phyloP scores from a whole-genome alignment of 2,329 filamentous ascomycete species.

The Aspergillus sp. region DNA sequence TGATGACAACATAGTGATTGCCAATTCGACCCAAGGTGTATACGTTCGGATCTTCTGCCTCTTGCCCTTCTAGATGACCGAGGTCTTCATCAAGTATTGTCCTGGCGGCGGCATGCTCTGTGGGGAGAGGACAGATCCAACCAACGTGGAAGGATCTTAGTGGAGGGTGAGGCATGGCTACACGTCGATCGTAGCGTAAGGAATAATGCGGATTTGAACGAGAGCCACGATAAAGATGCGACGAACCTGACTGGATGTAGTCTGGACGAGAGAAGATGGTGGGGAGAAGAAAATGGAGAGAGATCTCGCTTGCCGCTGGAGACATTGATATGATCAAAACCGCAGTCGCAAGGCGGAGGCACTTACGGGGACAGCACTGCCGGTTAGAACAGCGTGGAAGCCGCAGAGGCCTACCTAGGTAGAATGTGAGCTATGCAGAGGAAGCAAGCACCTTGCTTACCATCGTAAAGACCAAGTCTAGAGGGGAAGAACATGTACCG shows the following conservation, averaged over 20 bases:
- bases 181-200: not conserved
- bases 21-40: conserved; percentile 20
- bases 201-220: not conserved
- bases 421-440: too few species aligned
- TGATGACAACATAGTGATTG: conserved; percentile 19
- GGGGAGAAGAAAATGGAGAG: too few species aligned
- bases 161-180: conserved; percentile 1
- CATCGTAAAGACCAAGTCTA: not conserved
- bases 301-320: too few species aligned
- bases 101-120: conserved; percentile 15
- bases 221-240: not conserved
- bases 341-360: too few species aligned
- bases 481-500: not conserved
- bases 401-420: not conserved
- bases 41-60: conserved; percentile 15
- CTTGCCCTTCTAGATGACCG: conserved; percentile 13
- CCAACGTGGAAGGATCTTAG: conserved; percentile 12
- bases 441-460: not conserved
- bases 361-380: too few species aligned
- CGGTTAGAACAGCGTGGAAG: too few species aligned
- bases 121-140: conserved; percentile 18
- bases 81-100: conserved; percentile 19
- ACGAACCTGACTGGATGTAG: too few species aligned
- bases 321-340: too few species aligned
- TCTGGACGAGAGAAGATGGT: too few species aligned